Base-by-base conservation (phyloP, 371 early-diverging fungal species). In the Mucor circinelloides region DNA sequence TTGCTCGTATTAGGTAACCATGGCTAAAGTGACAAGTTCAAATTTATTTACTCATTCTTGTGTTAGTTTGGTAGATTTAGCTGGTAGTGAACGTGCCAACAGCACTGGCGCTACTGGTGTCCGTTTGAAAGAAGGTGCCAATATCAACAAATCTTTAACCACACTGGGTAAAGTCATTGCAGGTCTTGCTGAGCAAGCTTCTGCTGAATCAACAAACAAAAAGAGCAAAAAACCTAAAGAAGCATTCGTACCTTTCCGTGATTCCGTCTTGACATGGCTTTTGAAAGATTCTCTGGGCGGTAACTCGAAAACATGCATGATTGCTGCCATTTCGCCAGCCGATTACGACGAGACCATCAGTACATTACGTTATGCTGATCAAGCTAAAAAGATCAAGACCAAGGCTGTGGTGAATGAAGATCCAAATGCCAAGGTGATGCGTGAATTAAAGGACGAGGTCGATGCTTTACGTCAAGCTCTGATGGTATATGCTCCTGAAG, bases 111-210 rank as follows among this genome's bases (percentile, higher is more conserved):
- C 97, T 5, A 93, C 95, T 25, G 99, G 99, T 8, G 82, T 80
- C 31, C 89, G 99, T 6, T 82, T 99, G 15, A 97, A 97, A 76
- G 99, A 99, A 81, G 99, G 99, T 9, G 94, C 96, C 8, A 93
- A 95, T 65, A 99, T 99, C 69, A 99, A 99, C 82, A 92, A 90
- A 76, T 94, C 95, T 1, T 81, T 99, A 9, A 92, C 95, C 27
- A 88, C 96, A 0, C 86, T 99, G 2, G 98, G 99, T 5, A 98
- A 97, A 68, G 99, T 99, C 9, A 99, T 99, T 63, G 89, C 92
- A 13, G 93, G 94, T 13, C 85, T 99, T 21, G 94, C 95, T 5
- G 95, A 95, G 32, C 85, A 82, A 60, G 82, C 87, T 6, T 58
- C 79, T 36, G 64, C 54, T 12, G 64, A 28, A 19, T 69, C 72